A percentile compares a stretch with the other conserved stretches of the same genome.
Evolutionary conservation across 2,329 filamentous ascomycete genomes (phyloP).

Genomic region (Thermothelomyces thermophilus): DNA sequence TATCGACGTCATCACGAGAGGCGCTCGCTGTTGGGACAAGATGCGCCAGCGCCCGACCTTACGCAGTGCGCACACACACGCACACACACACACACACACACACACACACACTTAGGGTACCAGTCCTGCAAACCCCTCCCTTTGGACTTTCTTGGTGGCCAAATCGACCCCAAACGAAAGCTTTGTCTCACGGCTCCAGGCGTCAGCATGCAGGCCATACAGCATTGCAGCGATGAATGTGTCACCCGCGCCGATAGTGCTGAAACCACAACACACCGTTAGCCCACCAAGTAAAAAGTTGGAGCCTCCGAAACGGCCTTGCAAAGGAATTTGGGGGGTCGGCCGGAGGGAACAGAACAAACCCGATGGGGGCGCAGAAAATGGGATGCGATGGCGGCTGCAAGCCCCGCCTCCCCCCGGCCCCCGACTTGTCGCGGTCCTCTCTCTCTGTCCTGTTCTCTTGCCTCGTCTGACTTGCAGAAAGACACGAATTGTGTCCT

Average conservation of each 20-base stretch:
- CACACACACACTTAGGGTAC: conserved; percentile 17
- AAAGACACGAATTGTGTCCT: neutral
- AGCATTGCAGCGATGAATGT: conserved; percentile 69
- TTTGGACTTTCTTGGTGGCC: conserved; percentile 61
- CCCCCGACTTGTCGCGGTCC: neutral
- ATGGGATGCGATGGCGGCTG: neutral
- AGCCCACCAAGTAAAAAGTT: conserved; percentile 1
- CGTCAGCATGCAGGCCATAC: conserved; percentile 46
- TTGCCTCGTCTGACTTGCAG: conserved; percentile 1
- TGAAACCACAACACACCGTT: conserved; percentile 29
- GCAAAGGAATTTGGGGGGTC: neutral
- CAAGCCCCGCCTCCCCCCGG: neutral
- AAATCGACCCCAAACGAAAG: conserved; percentile 58
- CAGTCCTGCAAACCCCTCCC: conserved; percentile 57
- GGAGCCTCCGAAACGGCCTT: neutral
- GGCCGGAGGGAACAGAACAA: neutral
- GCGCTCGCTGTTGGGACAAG: neutral
- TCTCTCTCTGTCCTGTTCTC: neutral
- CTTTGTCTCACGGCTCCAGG: conserved; percentile 41
- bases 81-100: too few relatives aligned
- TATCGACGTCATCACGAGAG: conserved; percentile 18
- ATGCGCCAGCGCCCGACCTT: too few relatives aligned
- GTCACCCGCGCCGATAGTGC: conserved; percentile 67
- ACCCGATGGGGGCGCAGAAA: neutral
- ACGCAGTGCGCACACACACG: too few relatives aligned